Percentiles rank a stretch among this genome's conserved stretches.
Evolutionary conservation across 2,329 filamentous ascomycete genomes (phyloP).

Genomic region (Ophiostoma novo-ulmi): DNA sequence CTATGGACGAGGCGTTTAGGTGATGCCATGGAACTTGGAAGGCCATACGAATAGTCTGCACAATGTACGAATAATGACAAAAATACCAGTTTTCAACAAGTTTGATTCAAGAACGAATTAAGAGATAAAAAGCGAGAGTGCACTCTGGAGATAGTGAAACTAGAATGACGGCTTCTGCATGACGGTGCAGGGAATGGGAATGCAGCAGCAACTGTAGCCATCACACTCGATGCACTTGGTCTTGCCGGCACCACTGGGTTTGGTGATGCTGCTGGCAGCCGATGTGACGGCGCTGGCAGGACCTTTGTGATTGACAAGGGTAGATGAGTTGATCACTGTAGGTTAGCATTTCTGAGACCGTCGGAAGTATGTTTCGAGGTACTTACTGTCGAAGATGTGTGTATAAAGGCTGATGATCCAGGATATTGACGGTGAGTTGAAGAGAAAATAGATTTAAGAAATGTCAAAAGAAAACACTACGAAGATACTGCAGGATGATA

Average conservation of each 20-base stretch:
- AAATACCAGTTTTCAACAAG: background rate
- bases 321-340: background rate
- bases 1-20: constrained; percentile 40
- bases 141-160: background rate
- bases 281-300: background rate
- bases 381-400: background rate
- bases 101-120: background rate
- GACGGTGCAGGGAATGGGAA: constrained; percentile 38
- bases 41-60: background rate
- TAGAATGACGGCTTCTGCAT: constrained; percentile 3
- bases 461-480: too few species aligned
- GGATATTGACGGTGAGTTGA: background rate
- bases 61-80: background rate
- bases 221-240: constrained; percentile 49
- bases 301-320: background rate
- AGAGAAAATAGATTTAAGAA: too few species aligned
- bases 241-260: constrained; percentile 37
- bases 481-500: too few species aligned
- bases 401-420: background rate
- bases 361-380: background rate
- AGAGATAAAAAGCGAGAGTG: background rate
- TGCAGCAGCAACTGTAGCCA: constrained; percentile 51
- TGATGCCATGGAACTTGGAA: constrained; percentile 33
- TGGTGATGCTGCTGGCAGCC: constrained; percentile 29
- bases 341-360: background rate